Conservation (phyloP, 2,329 filamentous ascomycete species). For the Stenocarpella maydis region DNA sequence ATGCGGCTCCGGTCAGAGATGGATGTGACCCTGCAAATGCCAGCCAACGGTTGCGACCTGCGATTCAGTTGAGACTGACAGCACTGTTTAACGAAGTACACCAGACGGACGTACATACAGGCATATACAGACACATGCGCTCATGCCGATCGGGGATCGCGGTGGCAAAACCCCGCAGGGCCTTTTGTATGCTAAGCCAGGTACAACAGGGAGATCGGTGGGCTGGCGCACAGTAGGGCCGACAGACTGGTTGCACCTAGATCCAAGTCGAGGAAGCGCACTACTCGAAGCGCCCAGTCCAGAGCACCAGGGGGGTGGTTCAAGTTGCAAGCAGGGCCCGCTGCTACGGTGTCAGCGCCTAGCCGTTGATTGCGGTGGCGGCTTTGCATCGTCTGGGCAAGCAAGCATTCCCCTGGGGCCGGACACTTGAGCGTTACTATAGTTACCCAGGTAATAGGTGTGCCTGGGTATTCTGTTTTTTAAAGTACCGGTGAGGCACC, state of each 20-base stretch:
- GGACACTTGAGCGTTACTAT: neutral
- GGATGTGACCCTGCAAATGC: slow-evolving; percentile 20
- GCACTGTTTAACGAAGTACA: slow-evolving; percentile 25
- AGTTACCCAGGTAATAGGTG: too few species aligned
- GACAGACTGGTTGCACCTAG: slow-evolving; percentile 3
- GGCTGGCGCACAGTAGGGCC: slow-evolving; percentile 20
- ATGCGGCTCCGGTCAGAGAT: slow-evolving; percentile 13
- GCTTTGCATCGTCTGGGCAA: slow-evolving; percentile 3
- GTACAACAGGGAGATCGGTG: neutral
- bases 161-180: neutral
- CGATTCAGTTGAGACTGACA: slow-evolving; percentile 6
- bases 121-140: neutral
- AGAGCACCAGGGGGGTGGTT: neutral
- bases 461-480: too few species aligned
- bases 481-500: too few species aligned
- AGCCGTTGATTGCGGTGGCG: slow-evolving; percentile 17
- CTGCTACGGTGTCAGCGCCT: slow-evolving; percentile 14
- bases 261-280: slow-evolving; percentile 6
- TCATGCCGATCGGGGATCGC: neutral
- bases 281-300: slow-evolving; percentile 17
- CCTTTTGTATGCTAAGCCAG: slow-evolving; percentile 4
- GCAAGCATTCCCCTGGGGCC: slow-evolving; percentile 20
- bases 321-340: neutral
- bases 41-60: slow-evolving; percentile 10
- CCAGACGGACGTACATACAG: slow-evolving; percentile 13